Evolutionary conservation across 2,329 filamentous ascomycete genomes (phyloP).

Genomic region (Sarocladium strictum): DNA sequence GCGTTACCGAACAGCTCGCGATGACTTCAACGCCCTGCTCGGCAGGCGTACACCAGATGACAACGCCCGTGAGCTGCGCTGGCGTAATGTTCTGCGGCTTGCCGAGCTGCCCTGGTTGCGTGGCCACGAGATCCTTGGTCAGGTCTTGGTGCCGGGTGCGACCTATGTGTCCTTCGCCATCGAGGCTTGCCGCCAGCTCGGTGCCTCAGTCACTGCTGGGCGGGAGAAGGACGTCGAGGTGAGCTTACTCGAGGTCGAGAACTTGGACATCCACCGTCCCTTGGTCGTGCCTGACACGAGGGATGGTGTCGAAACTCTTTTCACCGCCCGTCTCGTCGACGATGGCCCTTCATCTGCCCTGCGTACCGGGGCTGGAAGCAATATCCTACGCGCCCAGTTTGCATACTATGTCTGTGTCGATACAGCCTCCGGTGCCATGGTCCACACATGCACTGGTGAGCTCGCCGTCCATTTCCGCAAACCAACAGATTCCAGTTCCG

Average conservation of each 20-base stretch:
- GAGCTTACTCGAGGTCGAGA: slow-evolving; percentile 12
- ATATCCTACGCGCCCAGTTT: slow-evolving; percentile 11
- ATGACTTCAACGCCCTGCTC: slow-evolving; percentile 44
- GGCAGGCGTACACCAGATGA: slow-evolving; percentile 39
- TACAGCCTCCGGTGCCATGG: slow-evolving; percentile 9
- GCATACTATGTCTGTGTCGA: slow-evolving; percentile 13
- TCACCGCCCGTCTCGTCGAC: slow-evolving; percentile 8
- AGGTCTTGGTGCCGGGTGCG: slow-evolving; percentile 12
- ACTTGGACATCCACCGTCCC: slow-evolving; percentile 12
- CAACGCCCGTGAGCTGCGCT: slow-evolving; percentile 38
- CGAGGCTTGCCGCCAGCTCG: slow-evolving; percentile 12
- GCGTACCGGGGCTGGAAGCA: background rate
- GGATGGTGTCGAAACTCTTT: slow-evolving; percentile 12
- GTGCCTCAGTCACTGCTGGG: background rate
- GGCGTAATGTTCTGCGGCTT: slow-evolving; percentile 43
- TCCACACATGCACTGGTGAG: slow-evolving; percentile 12
- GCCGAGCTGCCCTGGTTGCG: slow-evolving; percentile 46
- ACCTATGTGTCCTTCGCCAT: slow-evolving; percentile 11
- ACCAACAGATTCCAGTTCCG: background rate
- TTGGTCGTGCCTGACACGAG: slow-evolving; percentile 13
- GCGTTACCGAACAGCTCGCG: slow-evolving; percentile 37
- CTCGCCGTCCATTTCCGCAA: slow-evolving; percentile 11
- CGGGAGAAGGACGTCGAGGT: background rate
- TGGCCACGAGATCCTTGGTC: slow-evolving; percentile 39
- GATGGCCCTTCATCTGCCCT: background rate